These are phyloP conservation scores for Gautieria morchelliformis DNA, from an alignment of 768 basidiomycete species.

Conservation along the genomic window DNA sequence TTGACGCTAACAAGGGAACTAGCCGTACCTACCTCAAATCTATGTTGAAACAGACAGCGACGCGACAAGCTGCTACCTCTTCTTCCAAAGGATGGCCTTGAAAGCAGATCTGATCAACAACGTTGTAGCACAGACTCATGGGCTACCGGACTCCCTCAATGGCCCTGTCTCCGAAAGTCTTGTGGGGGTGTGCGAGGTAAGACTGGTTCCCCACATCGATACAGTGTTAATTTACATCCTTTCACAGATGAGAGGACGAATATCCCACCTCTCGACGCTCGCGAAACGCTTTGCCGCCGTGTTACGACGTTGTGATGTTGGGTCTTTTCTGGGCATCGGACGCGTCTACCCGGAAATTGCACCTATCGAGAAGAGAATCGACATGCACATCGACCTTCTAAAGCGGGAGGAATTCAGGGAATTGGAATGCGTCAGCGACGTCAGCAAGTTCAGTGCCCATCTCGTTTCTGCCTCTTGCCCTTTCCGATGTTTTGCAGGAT, in stretches of 20 bases:
- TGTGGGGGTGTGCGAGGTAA: slow-evolving; percentile 90
- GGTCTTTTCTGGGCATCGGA: slow-evolving; percentile 79
- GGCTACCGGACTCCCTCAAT: slow-evolving; percentile 77
- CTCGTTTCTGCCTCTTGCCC: background rate
- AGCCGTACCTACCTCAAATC: slow-evolving; percentile 87
- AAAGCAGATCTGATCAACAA: slow-evolving; percentile 84
- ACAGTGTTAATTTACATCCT: background rate
- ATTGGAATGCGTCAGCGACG: slow-evolving; percentile 85
- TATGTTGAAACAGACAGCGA: slow-evolving; percentile 87
- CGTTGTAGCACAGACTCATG: slow-evolving; percentile 74
- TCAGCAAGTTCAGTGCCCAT: slow-evolving; percentile 48
- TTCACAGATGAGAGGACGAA: slow-evolving; percentile 71
- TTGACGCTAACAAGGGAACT: slow-evolving; percentile 3
- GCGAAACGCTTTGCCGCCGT: slow-evolving; percentile 88
- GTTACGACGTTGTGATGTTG: slow-evolving; percentile 70
- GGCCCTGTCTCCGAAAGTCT: slow-evolving; percentile 73
- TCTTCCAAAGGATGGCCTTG: slow-evolving; percentile 81
- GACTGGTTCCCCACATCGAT: slow-evolving; percentile 13
- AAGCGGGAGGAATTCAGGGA: slow-evolving; percentile 87
- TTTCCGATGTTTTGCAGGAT: slow-evolving; percentile 41
- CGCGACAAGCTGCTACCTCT: slow-evolving; percentile 80
- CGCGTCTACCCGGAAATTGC: slow-evolving; percentile 76
- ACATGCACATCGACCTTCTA: slow-evolving; percentile 81
- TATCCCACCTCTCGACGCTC: slow-evolving; percentile 69
- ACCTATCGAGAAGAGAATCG: slow-evolving; percentile 84